phyloP scores from a whole-genome alignment of 306 rosid genomes.

The Castanea mollissima region DNA sequence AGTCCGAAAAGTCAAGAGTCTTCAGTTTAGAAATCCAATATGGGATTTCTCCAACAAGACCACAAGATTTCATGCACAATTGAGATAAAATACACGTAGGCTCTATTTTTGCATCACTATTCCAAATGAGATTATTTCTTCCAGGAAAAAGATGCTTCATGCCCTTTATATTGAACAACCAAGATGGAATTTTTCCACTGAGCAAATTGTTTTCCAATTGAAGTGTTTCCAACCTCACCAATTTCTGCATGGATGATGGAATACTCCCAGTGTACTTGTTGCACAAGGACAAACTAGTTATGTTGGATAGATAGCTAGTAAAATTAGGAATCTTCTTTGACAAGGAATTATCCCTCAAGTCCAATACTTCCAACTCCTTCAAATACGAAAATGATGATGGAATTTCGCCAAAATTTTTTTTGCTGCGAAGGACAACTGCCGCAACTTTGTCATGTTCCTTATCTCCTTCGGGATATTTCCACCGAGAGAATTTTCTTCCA shows the following conservation, averaged over 20 bases:
- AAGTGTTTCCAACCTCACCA: constrained; percentile 12
- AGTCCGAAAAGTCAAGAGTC: constrained; percentile 16
- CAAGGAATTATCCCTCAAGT: constrained; percentile 20
- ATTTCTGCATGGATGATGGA: constrained; percentile 19
- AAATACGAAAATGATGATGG: neutral
- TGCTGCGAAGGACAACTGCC: constrained; percentile 13
- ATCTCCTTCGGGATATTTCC: constrained; percentile 23
- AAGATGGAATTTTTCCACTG: constrained; percentile 17
- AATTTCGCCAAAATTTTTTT: constrained; percentile 3
- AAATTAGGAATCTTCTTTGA: constrained; percentile 16
- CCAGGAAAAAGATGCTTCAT: constrained; percentile 21
- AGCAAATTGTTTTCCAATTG: constrained; percentile 17
- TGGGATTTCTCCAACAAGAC: constrained; percentile 27
- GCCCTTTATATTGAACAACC: constrained; percentile 23
- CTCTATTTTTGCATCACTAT: neutral
- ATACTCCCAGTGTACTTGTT: constrained; percentile 17
- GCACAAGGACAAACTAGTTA: constrained; percentile 17
- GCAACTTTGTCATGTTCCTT: constrained; percentile 5
- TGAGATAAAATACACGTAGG: neutral
- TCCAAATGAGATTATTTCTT: neutral
- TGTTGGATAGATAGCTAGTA: constrained; percentile 19
- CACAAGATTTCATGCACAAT: constrained; percentile 24
- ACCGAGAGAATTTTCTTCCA: too few relatives aligned
- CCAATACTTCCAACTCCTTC: constrained; percentile 4
- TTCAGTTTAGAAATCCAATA: constrained; percentile 25